Evolutionary conservation across 202 grass and related monocot species (phyloP).

Genomic region (Brachypodium distachyon): DNA sequence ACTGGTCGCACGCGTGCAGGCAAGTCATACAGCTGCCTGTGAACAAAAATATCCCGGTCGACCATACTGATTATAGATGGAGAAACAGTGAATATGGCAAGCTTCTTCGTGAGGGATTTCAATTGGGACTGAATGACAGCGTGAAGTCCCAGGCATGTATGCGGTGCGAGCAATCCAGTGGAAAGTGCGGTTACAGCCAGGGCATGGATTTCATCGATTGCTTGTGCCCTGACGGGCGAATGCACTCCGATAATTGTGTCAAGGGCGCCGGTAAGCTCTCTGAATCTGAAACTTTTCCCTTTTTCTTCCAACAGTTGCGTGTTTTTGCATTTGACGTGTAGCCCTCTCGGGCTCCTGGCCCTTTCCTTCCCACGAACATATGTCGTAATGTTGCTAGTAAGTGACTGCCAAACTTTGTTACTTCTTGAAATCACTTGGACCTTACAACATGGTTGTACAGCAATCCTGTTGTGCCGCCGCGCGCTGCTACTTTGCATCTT

Average conservation of each 20-base stretch:
- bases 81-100: not conserved
- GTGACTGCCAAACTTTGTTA: too few relatives aligned
- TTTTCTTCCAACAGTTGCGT: not conserved
- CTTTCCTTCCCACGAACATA: not conserved
- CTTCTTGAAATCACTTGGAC: not conserved
- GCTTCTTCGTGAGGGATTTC: constrained; percentile 14
- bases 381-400: not conserved
- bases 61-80: not conserved
- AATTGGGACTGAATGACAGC: not conserved
- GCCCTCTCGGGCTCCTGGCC: not conserved
- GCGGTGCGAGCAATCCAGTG: not conserved
- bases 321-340: not conserved
- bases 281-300: not conserved
- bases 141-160: not conserved
- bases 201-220: not conserved
- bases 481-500: not conserved
- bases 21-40: not conserved
- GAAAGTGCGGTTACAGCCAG: constrained; percentile 21
- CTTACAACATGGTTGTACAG: not conserved
- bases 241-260: not conserved
- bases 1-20: not conserved
- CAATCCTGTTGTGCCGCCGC: too few relatives aligned
- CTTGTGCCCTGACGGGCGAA: not conserved
- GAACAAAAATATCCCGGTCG: not conserved
- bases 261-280: not conserved